Conservation (phyloP, 2,329 filamentous ascomycete genomes). For the Helotiales sp. region DNA sequence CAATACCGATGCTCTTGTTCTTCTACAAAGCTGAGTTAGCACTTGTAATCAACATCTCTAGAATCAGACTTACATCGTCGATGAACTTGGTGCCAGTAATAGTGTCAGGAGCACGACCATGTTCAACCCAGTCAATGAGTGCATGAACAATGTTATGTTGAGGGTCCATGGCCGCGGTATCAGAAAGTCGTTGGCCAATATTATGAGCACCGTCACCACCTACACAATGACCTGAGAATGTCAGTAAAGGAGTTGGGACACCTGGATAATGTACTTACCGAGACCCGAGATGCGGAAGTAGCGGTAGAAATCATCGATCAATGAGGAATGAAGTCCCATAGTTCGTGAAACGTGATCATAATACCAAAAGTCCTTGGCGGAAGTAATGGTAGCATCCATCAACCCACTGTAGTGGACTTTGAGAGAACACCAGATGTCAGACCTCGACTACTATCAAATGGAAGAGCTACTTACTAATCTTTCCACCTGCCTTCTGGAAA, state of each 20-base stretch:
- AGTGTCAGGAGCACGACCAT: slow-evolving; percentile 39
- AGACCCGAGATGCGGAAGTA: slow-evolving; percentile 53
- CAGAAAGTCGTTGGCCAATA: slow-evolving; percentile 30
- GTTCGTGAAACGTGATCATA: slow-evolving; percentile 39
- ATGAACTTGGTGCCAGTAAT: slow-evolving; percentile 25
- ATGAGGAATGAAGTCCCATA: slow-evolving; percentile 37
- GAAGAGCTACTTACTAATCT: slow-evolving; percentile 19
- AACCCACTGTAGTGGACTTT: slow-evolving; percentile 25
- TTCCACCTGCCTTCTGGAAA: slow-evolving; percentile 24
- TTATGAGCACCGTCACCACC: slow-evolving; percentile 46
- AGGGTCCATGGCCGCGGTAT: slow-evolving; percentile 34
- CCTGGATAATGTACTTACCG: slow-evolving; percentile 39
- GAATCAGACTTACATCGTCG: slow-evolving; percentile 20
- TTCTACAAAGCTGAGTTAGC: slow-evolving; percentile 2
- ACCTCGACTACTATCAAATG: slow-evolving; percentile 4
- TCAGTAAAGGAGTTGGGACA: slow-evolving; percentile 44
- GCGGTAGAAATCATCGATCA: slow-evolving; percentile 48
- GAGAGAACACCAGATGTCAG: background rate
- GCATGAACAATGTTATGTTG: slow-evolving; percentile 47
- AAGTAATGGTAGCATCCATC: slow-evolving; percentile 38
- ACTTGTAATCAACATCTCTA: background rate
- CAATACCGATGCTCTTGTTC: slow-evolving; percentile 17
- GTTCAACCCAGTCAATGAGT: slow-evolving; percentile 48
- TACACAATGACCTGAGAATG: slow-evolving; percentile 50
- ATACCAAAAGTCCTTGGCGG: slow-evolving; percentile 46